Conservation (phyloP, 1,284 basidiomycete species). For the Moesziomyces globuligerus region DNA sequence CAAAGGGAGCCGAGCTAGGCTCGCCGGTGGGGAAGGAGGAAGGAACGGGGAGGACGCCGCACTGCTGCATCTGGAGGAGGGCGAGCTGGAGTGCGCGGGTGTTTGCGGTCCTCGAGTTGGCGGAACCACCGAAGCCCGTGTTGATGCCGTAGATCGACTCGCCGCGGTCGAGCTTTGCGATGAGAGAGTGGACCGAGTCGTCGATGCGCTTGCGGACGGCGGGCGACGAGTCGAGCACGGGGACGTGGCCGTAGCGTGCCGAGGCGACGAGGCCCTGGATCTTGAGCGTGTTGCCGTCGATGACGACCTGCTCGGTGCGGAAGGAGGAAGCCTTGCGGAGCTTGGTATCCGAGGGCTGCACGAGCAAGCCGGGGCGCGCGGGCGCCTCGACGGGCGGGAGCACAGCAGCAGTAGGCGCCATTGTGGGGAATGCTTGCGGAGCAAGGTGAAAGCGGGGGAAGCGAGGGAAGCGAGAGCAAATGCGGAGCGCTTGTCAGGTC, state of each 20-base stretch:
- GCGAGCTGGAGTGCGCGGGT: constrained; percentile 58
- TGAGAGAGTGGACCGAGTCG: constrained; percentile 49
- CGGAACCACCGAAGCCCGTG: constrained; percentile 61
- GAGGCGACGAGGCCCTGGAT: constrained; percentile 54
- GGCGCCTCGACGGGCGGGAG: constrained; percentile 16
- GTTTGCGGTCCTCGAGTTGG: constrained; percentile 58
- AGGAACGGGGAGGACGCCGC: constrained; percentile 56
- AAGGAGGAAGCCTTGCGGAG: constrained; percentile 43
- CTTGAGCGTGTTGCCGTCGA: constrained; percentile 52
- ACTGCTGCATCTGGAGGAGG: constrained; percentile 61
- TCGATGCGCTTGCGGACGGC: constrained; percentile 52
- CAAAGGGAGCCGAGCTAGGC: constrained; percentile 46
- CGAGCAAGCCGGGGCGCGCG: constrained; percentile 18
- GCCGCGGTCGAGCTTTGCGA: constrained; percentile 53
- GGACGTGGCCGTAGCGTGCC: constrained; percentile 50
- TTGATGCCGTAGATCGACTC: constrained; percentile 59
- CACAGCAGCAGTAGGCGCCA: constrained; percentile 44
- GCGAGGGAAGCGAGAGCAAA: no score
- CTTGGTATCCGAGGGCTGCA: constrained; percentile 42
- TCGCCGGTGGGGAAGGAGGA: constrained; percentile 45
- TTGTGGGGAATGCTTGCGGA: constrained; percentile 2
- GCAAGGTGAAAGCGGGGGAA: no score
- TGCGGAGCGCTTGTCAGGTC: no score
- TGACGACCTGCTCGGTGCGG: constrained; percentile 47
- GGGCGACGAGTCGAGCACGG: constrained; percentile 46